A percentile compares a stretch with the other conserved stretches of the same genome.
Evolutionary conservation across 345 rosid species (phyloP).

Genomic region (Salix udensis): DNA sequence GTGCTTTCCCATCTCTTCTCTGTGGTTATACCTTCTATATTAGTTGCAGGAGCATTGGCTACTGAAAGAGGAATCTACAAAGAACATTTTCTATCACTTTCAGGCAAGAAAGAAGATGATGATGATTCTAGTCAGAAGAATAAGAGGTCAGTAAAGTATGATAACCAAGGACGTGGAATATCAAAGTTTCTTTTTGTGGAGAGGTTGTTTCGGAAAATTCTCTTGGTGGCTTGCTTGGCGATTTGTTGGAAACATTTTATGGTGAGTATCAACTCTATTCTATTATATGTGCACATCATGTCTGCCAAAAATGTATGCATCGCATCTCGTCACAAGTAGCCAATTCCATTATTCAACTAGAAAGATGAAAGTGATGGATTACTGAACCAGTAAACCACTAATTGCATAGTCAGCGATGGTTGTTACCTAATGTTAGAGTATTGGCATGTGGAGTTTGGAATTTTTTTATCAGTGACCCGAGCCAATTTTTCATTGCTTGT

Average conservation of each 20-base stretch:
- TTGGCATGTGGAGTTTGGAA: background rate
- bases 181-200: constrained; percentile 26
- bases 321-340: background rate
- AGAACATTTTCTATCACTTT: constrained; percentile 45
- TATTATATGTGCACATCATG: background rate
- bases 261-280: constrained; percentile 37
- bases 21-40: constrained; percentile 59
- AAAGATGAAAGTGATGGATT: constrained; percentile 3
- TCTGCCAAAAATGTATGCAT: background rate
- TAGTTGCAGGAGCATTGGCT: constrained; percentile 50
- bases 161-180: constrained; percentile 20
- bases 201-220: constrained; percentile 51
- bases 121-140: constrained; percentile 33
- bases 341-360: background rate
- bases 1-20: constrained; percentile 77
- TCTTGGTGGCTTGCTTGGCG: constrained; percentile 53
- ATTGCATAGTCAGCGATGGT: background rate
- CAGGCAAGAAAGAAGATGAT: constrained; percentile 69
- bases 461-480: background rate
- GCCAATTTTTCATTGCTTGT: background rate
- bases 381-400: background rate
- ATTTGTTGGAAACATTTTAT: constrained; percentile 73
- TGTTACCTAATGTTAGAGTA: background rate
- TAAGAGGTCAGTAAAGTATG: constrained; percentile 26
- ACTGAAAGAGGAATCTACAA: constrained; percentile 62